Conservation (phyloP, 1,139 yeast genomes). For the Williopsis jadinii region DNA sequence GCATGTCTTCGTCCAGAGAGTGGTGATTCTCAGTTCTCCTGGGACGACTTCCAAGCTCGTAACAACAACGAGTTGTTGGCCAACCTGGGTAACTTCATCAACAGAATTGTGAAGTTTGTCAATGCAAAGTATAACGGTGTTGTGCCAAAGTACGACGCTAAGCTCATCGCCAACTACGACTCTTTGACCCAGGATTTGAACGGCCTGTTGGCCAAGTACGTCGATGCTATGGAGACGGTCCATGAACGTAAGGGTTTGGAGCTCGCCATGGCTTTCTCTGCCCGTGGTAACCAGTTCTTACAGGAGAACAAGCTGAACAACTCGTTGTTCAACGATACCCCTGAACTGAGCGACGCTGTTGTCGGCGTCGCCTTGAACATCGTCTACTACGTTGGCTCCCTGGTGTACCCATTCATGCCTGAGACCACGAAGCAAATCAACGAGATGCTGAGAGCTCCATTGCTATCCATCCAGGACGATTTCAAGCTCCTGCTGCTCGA, state of each 20-base stretch:
- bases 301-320: constrained; percentile 96
- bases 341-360: constrained; percentile 85
- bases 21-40: constrained; percentile 92
- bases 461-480: constrained; percentile 66
- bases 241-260: constrained; percentile 87
- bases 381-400: constrained; percentile 73
- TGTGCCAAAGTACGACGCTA: constrained; percentile 54
- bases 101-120: constrained; percentile 85
- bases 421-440: constrained; percentile 64
- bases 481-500: constrained; percentile 62
- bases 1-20: constrained; percentile 92
- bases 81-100: constrained; percentile 93
- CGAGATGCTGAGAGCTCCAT: constrained; percentile 78
- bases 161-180: constrained; percentile 41
- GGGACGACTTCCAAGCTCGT: constrained; percentile 92
- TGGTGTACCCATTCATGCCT: constrained; percentile 88
- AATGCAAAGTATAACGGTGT: constrained; percentile 90
- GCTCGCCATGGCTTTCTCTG: constrained; percentile 81
- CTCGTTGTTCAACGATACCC: constrained; percentile 65
- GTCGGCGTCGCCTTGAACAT: constrained; percentile 88
- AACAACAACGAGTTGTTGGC: constrained; percentile 92
- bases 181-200: constrained; percentile 54
- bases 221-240: constrained; percentile 68
- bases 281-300: constrained; percentile 90
- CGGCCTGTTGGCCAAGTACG: constrained; percentile 51